Conservation (phyloP, 169 alveolate genomes). For the Cryptosporidium parvum region DNA sequence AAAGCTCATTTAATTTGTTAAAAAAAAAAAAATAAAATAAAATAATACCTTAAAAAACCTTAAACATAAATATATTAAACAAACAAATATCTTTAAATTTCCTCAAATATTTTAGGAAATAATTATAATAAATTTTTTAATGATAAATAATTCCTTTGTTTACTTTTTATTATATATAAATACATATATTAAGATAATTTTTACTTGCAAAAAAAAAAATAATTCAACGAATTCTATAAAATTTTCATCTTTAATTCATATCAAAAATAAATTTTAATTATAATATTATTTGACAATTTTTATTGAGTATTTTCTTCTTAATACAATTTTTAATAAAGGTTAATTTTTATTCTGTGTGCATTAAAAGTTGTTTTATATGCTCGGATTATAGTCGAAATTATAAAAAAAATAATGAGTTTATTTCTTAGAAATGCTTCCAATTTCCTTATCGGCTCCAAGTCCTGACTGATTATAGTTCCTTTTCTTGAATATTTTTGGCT, state of each 20-base stretch:
- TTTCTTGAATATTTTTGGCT: constrained; percentile 52
- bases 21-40: too few relatives aligned
- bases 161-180: too few relatives aligned
- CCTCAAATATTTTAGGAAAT: background rate
- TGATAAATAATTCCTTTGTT: background rate
- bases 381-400: background rate
- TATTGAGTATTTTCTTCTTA: too few relatives aligned
- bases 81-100: background rate
- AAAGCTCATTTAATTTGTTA: too few relatives aligned
- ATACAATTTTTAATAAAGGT: too few relatives aligned
- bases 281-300: too few relatives aligned
- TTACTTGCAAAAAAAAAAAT: too few relatives aligned
- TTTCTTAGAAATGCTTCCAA: background rate
- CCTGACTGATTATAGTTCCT: constrained; percentile 54
- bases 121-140: background rate
- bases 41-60: background rate
- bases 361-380: background rate
- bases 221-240: too few relatives aligned
- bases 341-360: too few relatives aligned
- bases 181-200: too few relatives aligned
- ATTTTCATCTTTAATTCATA: background rate
- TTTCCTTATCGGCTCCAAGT: constrained; percentile 35
- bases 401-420: background rate
- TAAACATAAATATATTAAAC: background rate
- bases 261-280: too few relatives aligned